Evolutionary conservation across 192 early-diverging fungal species (phyloP), one percentile per base, ranked within the genome.

Genomic region (Umbelopsis vinacea): DNA sequence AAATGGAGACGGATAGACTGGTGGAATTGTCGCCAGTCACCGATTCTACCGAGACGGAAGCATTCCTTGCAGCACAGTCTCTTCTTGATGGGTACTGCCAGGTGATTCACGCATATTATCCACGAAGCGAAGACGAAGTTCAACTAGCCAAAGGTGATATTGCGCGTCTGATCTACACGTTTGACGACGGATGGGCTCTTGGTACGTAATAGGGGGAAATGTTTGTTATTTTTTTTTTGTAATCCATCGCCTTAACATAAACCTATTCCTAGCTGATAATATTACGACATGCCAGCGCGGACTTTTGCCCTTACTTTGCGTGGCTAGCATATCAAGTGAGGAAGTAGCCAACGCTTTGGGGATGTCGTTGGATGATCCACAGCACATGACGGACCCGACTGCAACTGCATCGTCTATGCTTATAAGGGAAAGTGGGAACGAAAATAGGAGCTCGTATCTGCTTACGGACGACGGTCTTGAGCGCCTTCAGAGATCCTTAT

Each of bases 101-200:
- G 24, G 70, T 63, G 5, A 46, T 71, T 4, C 53, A 71, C 46
- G 22, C 70, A 23, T 46, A 71, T 29, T 52, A 71, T 45, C 70
- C 70, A 1, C 57, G 70, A 52, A 57, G 70, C 40, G 68, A 46
- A 22, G 74, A 75, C 22, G 74, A 75, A 54, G 46, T 75, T 14
- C 53, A 50, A 4, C 48, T 75, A 19, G 26, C 53, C n/a, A 57
- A 75, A 66, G 69, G 63, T 23, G 74, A 75, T 38, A 70, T 75
- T 46, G 53, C 69, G 15, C 68, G 69, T 24, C 46, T 75, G 38
- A 52, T 71, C 14, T 75, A 75, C 40, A 71, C 70, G 26, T 75
- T 75, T 67, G 74, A 75, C 45, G 74, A 75, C 66, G 74, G 74
- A 11, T 75, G 74, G 74, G 74, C 69, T 26, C 63, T 75, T 26